Percentiles rank a stretch among this genome's conserved stretches.
Evolutionary conservation across 495 filamentous ascomycete species (phyloP).

Genomic region (Penicillium turbatum): DNA sequence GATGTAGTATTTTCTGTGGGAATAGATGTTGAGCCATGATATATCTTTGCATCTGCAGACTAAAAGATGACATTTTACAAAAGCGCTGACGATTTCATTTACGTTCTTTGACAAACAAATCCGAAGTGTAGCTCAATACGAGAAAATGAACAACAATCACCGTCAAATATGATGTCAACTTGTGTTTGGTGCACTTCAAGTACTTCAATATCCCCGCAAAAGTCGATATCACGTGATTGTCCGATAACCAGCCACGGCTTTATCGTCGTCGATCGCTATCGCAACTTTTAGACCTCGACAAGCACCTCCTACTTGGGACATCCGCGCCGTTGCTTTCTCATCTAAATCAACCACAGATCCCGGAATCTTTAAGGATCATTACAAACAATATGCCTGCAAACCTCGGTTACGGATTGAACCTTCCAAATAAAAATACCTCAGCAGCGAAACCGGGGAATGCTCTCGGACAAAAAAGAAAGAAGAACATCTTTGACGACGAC

Average conservation of each 20-base stretch:
- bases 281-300: constrained; percentile 17
- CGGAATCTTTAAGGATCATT: background rate
- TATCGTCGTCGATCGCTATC: constrained; percentile 19
- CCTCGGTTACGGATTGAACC: constrained; percentile 56
- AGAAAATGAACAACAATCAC: no score
- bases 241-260: constrained; percentile 17
- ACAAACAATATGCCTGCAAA: constrained; percentile 32
- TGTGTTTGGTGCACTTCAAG: background rate
- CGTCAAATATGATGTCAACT: background rate
- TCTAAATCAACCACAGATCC: background rate
- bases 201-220: constrained; percentile 13
- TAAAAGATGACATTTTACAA: no score
- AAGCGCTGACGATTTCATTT: no score
- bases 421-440: constrained; percentile 44
- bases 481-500: constrained; percentile 44
- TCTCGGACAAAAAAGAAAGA: constrained; percentile 44
- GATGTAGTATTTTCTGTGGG: background rate
- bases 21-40: background rate
- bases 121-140: no score
- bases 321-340: background rate
- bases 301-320: background rate
- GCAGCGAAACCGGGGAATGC: constrained; percentile 21
- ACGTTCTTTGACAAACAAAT: no score
- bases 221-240: constrained; percentile 13
- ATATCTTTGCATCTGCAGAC: background rate